phyloP scores from a whole-genome alignment of 1,139 yeast species.

The Arxiozyma telluris region DNA sequence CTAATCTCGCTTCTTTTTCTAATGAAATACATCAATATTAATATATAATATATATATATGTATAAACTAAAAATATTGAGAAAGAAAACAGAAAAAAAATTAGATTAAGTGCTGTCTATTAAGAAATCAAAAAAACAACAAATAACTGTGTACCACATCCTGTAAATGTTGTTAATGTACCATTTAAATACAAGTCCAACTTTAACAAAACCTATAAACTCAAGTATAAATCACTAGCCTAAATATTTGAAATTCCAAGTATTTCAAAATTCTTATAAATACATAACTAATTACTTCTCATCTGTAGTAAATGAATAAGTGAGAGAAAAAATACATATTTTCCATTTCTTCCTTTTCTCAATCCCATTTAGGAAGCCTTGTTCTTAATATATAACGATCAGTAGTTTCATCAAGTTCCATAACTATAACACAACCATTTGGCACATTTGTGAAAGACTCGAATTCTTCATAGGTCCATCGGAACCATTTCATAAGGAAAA shows the following conservation, averaged over 20 bases:
- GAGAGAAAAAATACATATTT: not conserved
- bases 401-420: conserved; percentile 52
- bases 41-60: too few relatives aligned
- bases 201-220: not conserved
- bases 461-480: conserved; percentile 87
- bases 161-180: too few relatives aligned
- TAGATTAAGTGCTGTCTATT: too few relatives aligned
- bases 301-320: too few relatives aligned
- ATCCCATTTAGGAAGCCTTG: conserved; percentile 38
- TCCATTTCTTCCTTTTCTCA: not conserved
- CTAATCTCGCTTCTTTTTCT: too few relatives aligned
- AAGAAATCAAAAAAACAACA: too few relatives aligned
- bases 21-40: too few relatives aligned
- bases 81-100: too few relatives aligned
- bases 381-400: conserved; percentile 42
- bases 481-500: conserved; percentile 86
- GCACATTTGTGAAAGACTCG: conserved; percentile 71
- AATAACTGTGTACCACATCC: too few relatives aligned
- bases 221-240: not conserved
- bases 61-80: too few relatives aligned
- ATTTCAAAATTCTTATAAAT: not conserved
- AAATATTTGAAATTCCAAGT: not conserved
- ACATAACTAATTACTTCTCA: not conserved
- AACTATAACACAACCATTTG: conserved; percentile 71
- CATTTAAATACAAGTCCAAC: too few relatives aligned